These are phyloP conservation scores for Globisporangium polare DNA, from an alignment of 352 stramenopile genomes.

Conservation along the genomic window DNA sequence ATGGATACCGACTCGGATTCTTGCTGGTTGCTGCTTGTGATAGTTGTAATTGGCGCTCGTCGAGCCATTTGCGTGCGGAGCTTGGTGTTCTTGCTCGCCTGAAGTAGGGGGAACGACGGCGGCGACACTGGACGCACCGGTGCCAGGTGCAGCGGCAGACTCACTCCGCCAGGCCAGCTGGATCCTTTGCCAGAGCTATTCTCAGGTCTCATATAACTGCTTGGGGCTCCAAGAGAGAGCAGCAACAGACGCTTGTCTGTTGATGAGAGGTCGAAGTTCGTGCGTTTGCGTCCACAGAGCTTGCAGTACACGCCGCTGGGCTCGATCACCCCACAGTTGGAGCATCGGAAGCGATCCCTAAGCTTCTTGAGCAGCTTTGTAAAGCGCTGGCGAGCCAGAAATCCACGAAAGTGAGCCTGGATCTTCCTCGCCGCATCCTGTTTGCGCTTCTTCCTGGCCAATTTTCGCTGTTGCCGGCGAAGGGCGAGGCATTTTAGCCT, in stretches of 20 bases:
- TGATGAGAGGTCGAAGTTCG: slow-evolving; percentile 21
- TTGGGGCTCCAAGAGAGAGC: background rate
- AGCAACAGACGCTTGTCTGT: background rate
- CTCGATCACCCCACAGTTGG: slow-evolving; percentile 57
- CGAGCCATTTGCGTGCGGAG: background rate
- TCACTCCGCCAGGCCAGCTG: background rate
- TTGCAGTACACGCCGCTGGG: slow-evolving; percentile 63
- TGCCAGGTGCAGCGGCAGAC: background rate
- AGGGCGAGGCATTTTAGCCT: background rate
- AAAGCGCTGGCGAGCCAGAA: slow-evolving; percentile 20
- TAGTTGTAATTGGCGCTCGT: background rate
- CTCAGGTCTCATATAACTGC: background rate
- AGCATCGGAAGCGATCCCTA: slow-evolving; percentile 46
- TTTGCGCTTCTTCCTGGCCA: background rate
- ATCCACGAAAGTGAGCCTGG: slow-evolving; percentile 25
- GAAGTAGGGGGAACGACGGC: slow-evolving; percentile 2
- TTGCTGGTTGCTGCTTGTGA: background rate
- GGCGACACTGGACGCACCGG: background rate
- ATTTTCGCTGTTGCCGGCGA: background rate
- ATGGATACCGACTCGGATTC: background rate
- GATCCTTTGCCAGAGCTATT: background rate
- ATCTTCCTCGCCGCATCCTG: slow-evolving; percentile 20
- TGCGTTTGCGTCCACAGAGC: slow-evolving; percentile 46
- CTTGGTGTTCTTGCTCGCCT: background rate
- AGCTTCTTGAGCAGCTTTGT: slow-evolving; percentile 23